phyloP scores from a whole-genome alignment of 495 filamentous ascomycete genomes.

The Aspergillus baeticus region DNA sequence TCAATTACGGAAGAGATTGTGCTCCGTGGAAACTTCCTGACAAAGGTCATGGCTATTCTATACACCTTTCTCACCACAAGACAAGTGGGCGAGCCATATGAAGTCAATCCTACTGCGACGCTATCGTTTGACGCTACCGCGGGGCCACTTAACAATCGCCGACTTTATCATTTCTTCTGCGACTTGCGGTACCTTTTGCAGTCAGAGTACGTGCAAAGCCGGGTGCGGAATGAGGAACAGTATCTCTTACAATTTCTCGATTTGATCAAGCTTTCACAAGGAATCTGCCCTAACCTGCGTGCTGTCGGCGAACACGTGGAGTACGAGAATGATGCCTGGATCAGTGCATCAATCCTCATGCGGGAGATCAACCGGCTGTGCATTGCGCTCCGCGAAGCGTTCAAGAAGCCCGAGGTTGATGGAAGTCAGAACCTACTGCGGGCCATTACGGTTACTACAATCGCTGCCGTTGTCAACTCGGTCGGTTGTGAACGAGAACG shows the following conservation, averaged over 20 bases:
- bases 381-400: constrained; percentile 83
- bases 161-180: constrained; percentile 95
- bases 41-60: constrained; percentile 89
- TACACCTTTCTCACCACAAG: constrained; percentile 96
- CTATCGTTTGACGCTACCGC: constrained; percentile 75
- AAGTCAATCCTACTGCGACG: constrained; percentile 78
- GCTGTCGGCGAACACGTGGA: constrained; percentile 95
- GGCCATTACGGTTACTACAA: constrained; percentile 75
- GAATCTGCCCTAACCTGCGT: constrained; percentile 90
- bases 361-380: constrained; percentile 91
- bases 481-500: constrained; percentile 84
- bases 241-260: constrained; percentile 95
- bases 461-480: constrained; percentile 78
- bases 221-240: constrained; percentile 74
- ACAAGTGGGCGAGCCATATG: constrained; percentile 89
- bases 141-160: constrained; percentile 87
- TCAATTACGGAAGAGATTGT: constrained; percentile 95
- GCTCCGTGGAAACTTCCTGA: constrained; percentile 92
- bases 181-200: constrained; percentile 88
- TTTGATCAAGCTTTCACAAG: constrained; percentile 91
- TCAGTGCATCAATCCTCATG: constrained; percentile 90
- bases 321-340: constrained; percentile 98
- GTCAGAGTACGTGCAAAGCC: constrained; percentile 80
- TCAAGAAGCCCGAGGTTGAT: constrained; percentile 61
- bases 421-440: constrained; percentile 60